Percentiles rank a stretch among this genome's conserved stretches.
Evolutionary conservation across 352 stramenopile genomes (phyloP).

Genomic region (Detonula confervacea): DNA sequence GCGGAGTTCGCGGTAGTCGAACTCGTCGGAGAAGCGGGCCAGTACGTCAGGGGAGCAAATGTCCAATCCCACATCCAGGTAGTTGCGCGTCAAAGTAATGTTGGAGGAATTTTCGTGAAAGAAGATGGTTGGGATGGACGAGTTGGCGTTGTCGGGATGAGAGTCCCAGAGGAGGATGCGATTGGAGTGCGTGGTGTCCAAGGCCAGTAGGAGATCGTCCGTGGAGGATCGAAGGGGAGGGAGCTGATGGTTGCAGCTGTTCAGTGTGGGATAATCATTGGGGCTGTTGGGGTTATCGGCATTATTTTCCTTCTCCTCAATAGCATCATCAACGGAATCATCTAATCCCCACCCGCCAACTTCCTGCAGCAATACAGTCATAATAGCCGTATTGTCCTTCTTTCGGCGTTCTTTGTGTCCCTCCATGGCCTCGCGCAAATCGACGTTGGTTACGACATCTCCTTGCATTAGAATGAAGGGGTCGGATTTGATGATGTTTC

Average conservation of each 20-base stretch:
- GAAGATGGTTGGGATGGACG: slow-evolving; percentile 72
- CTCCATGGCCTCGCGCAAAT: slow-evolving; percentile 76
- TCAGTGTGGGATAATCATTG: background rate
- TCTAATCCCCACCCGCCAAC: slow-evolving; percentile 70
- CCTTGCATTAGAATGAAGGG: slow-evolving; percentile 97
- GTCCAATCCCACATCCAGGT: slow-evolving; percentile 97
- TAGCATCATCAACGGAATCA: background rate
- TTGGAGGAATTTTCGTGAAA: slow-evolving; percentile 81
- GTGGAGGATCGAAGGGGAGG: slow-evolving; percentile 55
- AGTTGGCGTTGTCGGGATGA: slow-evolving; percentile 31
- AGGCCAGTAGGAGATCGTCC: slow-evolving; percentile 81
- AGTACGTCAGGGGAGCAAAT: slow-evolving; percentile 98
- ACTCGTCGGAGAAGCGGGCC: slow-evolving; percentile 97
- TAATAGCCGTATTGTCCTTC: slow-evolving; percentile 92
- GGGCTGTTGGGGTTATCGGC: slow-evolving; percentile 6
- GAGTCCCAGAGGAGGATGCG: slow-evolving; percentile 83
- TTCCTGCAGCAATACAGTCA: slow-evolving; percentile 95
- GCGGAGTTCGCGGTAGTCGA: slow-evolving; percentile 97
- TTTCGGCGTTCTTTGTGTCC: slow-evolving; percentile 80
- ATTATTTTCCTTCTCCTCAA: slow-evolving; percentile 11
- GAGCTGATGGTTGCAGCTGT: background rate
- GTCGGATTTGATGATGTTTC: slow-evolving; percentile 93
- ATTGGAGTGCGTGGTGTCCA: slow-evolving; percentile 70
- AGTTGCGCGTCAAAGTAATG: slow-evolving; percentile 91
- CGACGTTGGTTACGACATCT: slow-evolving; percentile 96